Evolutionary conservation across 805 yeast genomes (phyloP).

Genomic region (Ogataea wickerhamii): DNA sequence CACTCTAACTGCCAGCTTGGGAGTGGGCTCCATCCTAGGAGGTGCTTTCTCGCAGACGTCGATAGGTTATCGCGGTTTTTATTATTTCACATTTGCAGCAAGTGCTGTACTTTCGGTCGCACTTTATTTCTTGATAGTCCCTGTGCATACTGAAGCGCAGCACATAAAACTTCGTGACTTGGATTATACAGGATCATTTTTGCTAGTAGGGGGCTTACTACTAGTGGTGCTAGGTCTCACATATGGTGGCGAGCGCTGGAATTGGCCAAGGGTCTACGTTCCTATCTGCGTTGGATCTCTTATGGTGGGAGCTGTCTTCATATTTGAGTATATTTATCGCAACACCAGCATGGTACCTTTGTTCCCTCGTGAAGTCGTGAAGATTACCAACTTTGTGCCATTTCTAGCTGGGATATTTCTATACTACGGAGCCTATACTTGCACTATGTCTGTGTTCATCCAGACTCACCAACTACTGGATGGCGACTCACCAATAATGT

Average conservation of each 20-base stretch:
- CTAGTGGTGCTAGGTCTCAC: slow-evolving; percentile 33
- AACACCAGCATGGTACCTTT: slow-evolving; percentile 17
- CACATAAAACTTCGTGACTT: slow-evolving; percentile 26
- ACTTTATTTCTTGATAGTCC: slow-evolving; percentile 26
- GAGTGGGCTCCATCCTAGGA: slow-evolving; percentile 40
- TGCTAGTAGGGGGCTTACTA: slow-evolving; percentile 35
- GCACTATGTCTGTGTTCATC: slow-evolving; percentile 9
- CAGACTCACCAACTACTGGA: slow-evolving; percentile 30
- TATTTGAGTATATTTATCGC: slow-evolving; percentile 13
- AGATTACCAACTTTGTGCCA: slow-evolving; percentile 22
- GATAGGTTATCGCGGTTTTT: slow-evolving; percentile 39
- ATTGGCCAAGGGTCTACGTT: slow-evolving; percentile 29
- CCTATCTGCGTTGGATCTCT: not conserved
- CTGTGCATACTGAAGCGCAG: slow-evolving; percentile 27
- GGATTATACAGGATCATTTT: slow-evolving; percentile 34
- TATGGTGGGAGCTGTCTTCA: not conserved
- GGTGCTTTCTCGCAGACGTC: slow-evolving; percentile 40
- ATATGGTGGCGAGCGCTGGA: slow-evolving; percentile 43
- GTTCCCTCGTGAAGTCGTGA: slow-evolving; percentile 21
- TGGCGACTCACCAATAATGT: slow-evolving; percentile 30
- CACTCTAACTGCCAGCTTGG: slow-evolving; percentile 23
- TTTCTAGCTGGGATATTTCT: slow-evolving; percentile 14
- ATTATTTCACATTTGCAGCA: slow-evolving; percentile 36
- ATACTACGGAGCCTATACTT: slow-evolving; percentile 12
- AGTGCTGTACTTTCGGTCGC: slow-evolving; percentile 16